Percentiles rank a stretch among this genome's conserved stretches.
Evolutionary conservation across 2,329 filamentous ascomycete genomes (phyloP).

Genomic region (Xylaria sp.): DNA sequence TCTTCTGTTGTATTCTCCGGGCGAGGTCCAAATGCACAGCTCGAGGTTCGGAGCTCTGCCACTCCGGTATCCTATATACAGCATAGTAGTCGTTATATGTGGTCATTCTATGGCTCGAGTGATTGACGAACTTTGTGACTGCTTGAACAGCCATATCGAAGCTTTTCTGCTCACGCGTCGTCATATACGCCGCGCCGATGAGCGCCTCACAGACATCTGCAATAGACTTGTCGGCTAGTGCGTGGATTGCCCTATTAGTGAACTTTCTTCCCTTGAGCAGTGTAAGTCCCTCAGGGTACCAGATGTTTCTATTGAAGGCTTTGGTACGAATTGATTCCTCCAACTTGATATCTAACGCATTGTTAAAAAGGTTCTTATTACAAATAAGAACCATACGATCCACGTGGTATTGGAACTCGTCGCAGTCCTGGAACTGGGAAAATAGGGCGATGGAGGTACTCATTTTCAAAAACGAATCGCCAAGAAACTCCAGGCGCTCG

Average conservation of each 20-base stretch:
- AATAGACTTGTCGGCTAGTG: constrained; percentile 83
- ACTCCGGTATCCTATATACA: constrained; percentile 71
- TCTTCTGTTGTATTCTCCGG: constrained; percentile 62
- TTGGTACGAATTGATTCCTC: constrained; percentile 82
- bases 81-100: constrained; percentile 75
- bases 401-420: constrained; percentile 88
- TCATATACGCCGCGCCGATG: constrained; percentile 81
- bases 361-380: constrained; percentile 86
- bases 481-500: constrained; percentile 90
- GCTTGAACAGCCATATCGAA: constrained; percentile 66
- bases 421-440: constrained; percentile 73
- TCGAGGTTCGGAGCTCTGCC: constrained; percentile 67
- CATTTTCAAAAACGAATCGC: constrained; percentile 95
- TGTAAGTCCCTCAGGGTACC: constrained; percentile 84
- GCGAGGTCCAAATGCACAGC: constrained; percentile 73
- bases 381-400: constrained; percentile 89
- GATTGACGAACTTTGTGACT: constrained; percentile 73
- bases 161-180: constrained; percentile 46
- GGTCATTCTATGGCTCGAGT: constrained; percentile 70
- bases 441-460: constrained; percentile 89
- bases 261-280: constrained; percentile 75
- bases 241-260: constrained; percentile 60
- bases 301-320: constrained; percentile 79
- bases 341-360: constrained; percentile 68
- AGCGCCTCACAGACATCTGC: constrained; percentile 94